Evolutionary conservation across 2,329 filamentous ascomycete genomes (phyloP).

Genomic region (Aspergillus alliaceus): DNA sequence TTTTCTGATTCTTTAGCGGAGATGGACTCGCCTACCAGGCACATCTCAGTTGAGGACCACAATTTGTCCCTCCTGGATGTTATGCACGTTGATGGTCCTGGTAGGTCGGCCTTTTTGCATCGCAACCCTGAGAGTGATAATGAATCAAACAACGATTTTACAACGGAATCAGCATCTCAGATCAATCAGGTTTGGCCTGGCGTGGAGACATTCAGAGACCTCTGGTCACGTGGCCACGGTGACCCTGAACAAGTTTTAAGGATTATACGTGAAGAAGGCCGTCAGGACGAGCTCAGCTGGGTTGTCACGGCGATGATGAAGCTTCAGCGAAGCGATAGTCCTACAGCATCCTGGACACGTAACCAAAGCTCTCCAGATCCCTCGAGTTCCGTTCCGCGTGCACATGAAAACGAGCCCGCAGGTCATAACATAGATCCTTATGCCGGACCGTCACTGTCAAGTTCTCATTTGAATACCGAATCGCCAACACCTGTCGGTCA

Average conservation of each 20-base stretch:
- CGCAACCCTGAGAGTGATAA: conserved; percentile 8
- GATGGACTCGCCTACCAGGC: background rate
- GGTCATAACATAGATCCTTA: background rate
- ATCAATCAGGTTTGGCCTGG: conserved; percentile 23
- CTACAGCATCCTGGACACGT: background rate
- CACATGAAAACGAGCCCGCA: background rate
- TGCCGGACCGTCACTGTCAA: background rate
- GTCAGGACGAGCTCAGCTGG: conserved; percentile 59
- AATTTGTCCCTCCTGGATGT: background rate
- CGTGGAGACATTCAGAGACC: conserved; percentile 54
- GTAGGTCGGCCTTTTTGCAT: background rate
- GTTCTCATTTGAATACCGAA: background rate
- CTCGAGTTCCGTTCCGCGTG: background rate
- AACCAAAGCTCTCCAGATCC: conserved; percentile 5
- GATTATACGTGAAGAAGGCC: conserved; percentile 62
- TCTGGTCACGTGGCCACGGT: conserved; percentile 60
- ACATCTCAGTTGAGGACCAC: conserved; percentile 1
- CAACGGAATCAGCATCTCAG: conserved; percentile 7
- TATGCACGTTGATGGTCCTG: background rate
- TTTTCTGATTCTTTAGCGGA: conserved; percentile 6
- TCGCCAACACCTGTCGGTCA: background rate
- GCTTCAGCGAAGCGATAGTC: conserved; percentile 15
- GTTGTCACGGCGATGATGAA: conserved; percentile 57
- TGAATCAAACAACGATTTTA: conserved; percentile 3
- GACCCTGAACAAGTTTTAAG: conserved; percentile 59